Evolutionary conservation across 805 yeast genomes (phyloP).

Genomic region (Barnettozyma botsteinii): DNA sequence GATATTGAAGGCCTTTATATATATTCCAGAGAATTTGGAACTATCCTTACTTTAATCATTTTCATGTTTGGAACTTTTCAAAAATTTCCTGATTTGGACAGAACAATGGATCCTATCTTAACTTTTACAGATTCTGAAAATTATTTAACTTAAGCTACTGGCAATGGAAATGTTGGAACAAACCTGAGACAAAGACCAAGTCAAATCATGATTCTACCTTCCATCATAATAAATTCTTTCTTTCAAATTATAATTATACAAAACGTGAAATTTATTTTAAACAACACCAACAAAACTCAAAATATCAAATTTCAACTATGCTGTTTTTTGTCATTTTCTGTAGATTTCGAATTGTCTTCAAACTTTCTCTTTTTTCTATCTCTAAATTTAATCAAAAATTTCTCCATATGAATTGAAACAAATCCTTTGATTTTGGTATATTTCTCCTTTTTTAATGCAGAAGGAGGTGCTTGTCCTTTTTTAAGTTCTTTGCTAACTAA

Average conservation of each 20-base stretch:
- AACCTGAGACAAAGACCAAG: too few species aligned
- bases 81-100: conserved; percentile 16
- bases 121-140: too few species aligned
- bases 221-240: too few species aligned
- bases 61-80: background rate
- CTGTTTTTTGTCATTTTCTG: conserved; percentile 3
- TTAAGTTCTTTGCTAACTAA: conserved; percentile 62
- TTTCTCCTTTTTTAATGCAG: conserved; percentile 57
- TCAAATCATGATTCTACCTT: too few species aligned
- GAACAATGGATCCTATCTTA: conserved; percentile 20
- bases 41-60: background rate
- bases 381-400: conserved; percentile 45
- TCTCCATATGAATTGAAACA: conserved; percentile 59
- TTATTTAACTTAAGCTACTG: too few species aligned
- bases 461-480: conserved; percentile 38
- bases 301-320: background rate
- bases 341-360: conserved; percentile 4
- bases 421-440: conserved; percentile 64
- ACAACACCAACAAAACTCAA: too few species aligned
- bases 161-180: too few species aligned
- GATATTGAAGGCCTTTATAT: too few species aligned
- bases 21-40: too few species aligned
- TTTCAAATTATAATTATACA: too few species aligned
- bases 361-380: conserved; percentile 24
- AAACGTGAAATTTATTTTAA: too few species aligned